These are phyloP conservation scores for Fraxinus sp. DNA, from an alignment of 305 asterid species.

Conservation along the genomic window DNA sequence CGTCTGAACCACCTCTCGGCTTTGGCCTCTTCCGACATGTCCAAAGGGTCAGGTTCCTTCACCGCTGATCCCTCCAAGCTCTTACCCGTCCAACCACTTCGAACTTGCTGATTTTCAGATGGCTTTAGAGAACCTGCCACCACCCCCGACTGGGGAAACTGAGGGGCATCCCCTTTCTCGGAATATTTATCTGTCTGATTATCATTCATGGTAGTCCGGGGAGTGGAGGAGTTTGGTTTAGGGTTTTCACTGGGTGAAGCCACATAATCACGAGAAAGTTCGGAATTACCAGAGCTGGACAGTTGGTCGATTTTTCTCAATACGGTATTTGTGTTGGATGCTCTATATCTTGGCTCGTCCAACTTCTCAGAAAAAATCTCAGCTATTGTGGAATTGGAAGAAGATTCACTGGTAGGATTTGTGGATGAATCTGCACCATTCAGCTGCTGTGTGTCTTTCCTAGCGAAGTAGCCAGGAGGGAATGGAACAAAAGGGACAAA, in stretches of 20 bases:
- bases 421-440: constrained; percentile 30
- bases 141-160: neutral
- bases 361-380: constrained; percentile 20
- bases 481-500: constrained; percentile 91
- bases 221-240: constrained; percentile 20
- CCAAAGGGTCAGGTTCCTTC: constrained; percentile 70
- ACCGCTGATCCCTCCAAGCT: constrained; percentile 85
- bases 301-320: constrained; percentile 18
- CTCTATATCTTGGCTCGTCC: constrained; percentile 19
- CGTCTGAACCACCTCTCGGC: constrained; percentile 95
- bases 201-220: constrained; percentile 15
- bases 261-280: constrained; percentile 20
- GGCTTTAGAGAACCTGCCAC: constrained; percentile 20
- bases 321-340: constrained; percentile 6
- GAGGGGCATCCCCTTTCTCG: constrained; percentile 15
- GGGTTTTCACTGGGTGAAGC: constrained; percentile 20
- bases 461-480: constrained; percentile 89
- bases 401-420: constrained; percentile 21
- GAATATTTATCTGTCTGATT: constrained; percentile 16
- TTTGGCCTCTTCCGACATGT: constrained; percentile 98
- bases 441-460: constrained; percentile 43
- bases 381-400: constrained; percentile 14
- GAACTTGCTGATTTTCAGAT: constrained; percentile 29
- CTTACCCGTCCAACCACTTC: constrained; percentile 47
- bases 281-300: constrained; percentile 24